Evolutionary conservation across 371 early-diverging fungal species (phyloP), one percentile per base, ranked within the genome.

Genomic region (Apophysomyces elegans): DNA sequence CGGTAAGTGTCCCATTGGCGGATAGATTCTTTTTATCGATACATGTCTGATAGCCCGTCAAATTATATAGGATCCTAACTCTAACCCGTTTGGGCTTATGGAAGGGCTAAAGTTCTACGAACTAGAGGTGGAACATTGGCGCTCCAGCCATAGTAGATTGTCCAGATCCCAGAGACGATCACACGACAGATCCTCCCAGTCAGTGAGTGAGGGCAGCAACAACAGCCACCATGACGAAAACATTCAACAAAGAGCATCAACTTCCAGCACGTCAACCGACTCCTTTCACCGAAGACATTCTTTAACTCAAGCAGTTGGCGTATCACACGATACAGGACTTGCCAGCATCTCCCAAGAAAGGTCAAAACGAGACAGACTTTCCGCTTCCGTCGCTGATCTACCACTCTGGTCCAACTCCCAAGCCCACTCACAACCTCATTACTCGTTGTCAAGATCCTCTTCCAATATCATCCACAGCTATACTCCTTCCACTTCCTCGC

Each of bases 81-180:
- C 21, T 47, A 90, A 90, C 62, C 90, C 88, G 0, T 91, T 83
- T 71, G 91, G 89, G 5, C 76, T 93, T 7, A 79, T 84, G 0
- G 74, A 81, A 16, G 87, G 88, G 7, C 73, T 88, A 6, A 83
- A 73, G 38, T 93, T 83, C 44, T 86, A 81, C 66, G 68, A 85
- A 54, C 77, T 91, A 18, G 83, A 87, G 39, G 88, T 83, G 0
- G 87, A 86, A 14, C 68, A 77, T 37, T 85, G 86, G 87, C 72
- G 58, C 21, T 56, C 44, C 36, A 47, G 45, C 7, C 68, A 63
- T 36, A 65, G 63, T 35, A 50, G 32, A 50, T 50, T 16, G 54
- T 41, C 59, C 13, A 73, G 60, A 37, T 56, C 13, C 44, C 64
- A 65, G 3, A 59, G 59, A 1, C 60, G 60, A 46, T 35, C 4